Base-by-base conservation (phyloP, 176 grass and related monocot genomes). In the Oryza rufipogon region DNA sequence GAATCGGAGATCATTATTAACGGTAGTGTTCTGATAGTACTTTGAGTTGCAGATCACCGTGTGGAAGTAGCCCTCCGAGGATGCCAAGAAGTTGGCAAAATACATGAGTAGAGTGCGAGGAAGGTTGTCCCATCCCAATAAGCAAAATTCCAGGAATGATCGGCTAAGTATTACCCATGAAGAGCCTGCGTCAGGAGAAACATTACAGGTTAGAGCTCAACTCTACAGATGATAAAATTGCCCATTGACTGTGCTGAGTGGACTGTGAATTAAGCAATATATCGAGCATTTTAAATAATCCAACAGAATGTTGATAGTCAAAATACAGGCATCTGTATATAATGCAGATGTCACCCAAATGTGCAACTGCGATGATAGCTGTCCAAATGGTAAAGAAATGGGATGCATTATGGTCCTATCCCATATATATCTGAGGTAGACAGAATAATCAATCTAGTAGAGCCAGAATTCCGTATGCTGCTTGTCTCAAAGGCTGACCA, bases 21-120 rank as follows among this genome's bases (percentile, higher is more conserved):
- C 38, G 11, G 96, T 95, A 42, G 96, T 98, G 80, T 98, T 98
- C 80, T 98, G 96, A 66, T 93, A 95, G 80, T 98, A 89, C 66
- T 93, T 90, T 14, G 96, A 98, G 84, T 98, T 98, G 91, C 96
- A 98, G 79, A 98, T 89, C 48, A 98, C 96, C 1, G 96, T 98
- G 77, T 98, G 96, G 80, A 98, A 98, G 74, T 98, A 98, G 33
- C 91, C 58, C 71, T 98, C 96, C 8, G 96, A 93, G 68, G 96
- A 90, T 70, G 89, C 92, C 39, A 98, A 71, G 83, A 95, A 98
- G 60, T 98, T 98, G 79, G 91, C 87, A 32, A 93, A 98, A 85
- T 98, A 98, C 96, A 98, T 98, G 2, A 98, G 87, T 56, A 95
- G 77, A 73, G 88, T 94, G 61, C 96, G 89, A 80, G 96, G 96